phyloP scores from a whole-genome alignment of 345 rosid species.

The Iberis pinnata region DNA sequence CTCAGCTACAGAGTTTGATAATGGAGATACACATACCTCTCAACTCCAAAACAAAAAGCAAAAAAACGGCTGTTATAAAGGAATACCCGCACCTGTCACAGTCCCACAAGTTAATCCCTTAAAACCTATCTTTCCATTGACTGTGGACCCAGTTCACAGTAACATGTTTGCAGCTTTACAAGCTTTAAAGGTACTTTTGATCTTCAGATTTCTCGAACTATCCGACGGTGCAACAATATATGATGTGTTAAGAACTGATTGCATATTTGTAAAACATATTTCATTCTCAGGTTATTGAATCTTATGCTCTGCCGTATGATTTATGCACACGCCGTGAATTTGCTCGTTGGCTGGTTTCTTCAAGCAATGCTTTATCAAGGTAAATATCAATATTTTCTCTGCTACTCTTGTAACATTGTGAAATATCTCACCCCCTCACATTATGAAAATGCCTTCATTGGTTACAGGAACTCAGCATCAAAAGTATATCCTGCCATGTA shows the following conservation, averaged over 20 bases:
- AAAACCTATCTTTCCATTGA: conserved; percentile 59
- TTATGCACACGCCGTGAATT: conserved; percentile 88
- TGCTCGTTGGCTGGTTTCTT: conserved; percentile 87
- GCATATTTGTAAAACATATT: neutral
- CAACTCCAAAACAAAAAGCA: conserved; percentile 17
- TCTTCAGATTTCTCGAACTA: neutral
- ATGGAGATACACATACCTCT: conserved; percentile 29
- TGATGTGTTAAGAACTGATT: neutral
- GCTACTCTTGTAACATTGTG: conserved; percentile 1
- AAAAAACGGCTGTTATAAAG: conserved; percentile 37
- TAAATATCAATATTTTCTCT: conserved; percentile 13
- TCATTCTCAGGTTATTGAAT: conserved; percentile 65
- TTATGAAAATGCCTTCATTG: conserved; percentile 15
- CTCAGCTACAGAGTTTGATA: conserved; percentile 27
- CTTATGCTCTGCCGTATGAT: conserved; percentile 60
- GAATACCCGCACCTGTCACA: conserved; percentile 85
- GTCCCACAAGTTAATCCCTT: conserved; percentile 54
- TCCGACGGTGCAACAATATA: neutral
- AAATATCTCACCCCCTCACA: neutral
- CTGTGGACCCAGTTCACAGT: conserved; percentile 74
- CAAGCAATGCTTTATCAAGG: conserved; percentile 73
- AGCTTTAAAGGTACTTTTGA: conserved; percentile 53
- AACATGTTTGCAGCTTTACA: conserved; percentile 83
- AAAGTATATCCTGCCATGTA: conserved; percentile 96
- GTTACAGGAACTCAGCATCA: conserved; percentile 59